Percentiles rank a stretch among this genome's conserved stretches.
phyloP scores from a whole-genome alignment of 352 stramenopile genomes.

The Phytophthora pluvialis region DNA sequence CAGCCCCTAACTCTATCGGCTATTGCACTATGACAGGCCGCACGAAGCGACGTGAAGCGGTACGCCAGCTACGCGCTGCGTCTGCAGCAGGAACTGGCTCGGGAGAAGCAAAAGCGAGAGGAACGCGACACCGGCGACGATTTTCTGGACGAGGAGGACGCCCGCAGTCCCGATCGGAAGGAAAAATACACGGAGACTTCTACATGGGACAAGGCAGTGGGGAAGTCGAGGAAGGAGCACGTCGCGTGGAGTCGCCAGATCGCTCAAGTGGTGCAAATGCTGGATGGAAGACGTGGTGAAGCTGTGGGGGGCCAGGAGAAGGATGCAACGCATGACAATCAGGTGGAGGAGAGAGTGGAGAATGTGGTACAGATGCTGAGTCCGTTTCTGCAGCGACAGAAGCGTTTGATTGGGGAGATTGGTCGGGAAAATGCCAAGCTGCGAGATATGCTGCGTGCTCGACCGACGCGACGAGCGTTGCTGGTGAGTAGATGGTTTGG shows the following conservation, averaged over 20 bases:
- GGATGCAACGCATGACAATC: constrained; percentile 6
- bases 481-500: constrained; percentile 19
- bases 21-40: constrained; percentile 15
- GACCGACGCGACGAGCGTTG: constrained; percentile 36
- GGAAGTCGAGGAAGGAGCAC: constrained; percentile 15
- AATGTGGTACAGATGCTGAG: constrained; percentile 12
- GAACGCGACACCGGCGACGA: background rate
- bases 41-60: constrained; percentile 42
- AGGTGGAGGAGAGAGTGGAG: constrained; percentile 8
- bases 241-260: constrained; percentile 31
- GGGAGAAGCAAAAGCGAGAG: constrained; percentile 28
- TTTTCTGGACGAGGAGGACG: constrained; percentile 9
- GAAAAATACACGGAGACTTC: constrained; percentile 5
- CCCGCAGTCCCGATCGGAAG: background rate
- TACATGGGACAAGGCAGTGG: constrained; percentile 28
- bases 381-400: constrained; percentile 35
- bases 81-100: constrained; percentile 41
- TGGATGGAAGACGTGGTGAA: constrained; percentile 11
- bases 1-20: background rate
- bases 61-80: constrained; percentile 41
- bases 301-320: background rate
- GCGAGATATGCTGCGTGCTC: constrained; percentile 33
- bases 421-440: constrained; percentile 39
- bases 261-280: constrained; percentile 14
- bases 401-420: constrained; percentile 27